Percentiles rank a stretch among this genome's conserved stretches.
These are phyloP conservation scores for Suhomyces ambrosiae DNA, from an alignment of 1,139 yeast species.

Conservation along the genomic window DNA sequence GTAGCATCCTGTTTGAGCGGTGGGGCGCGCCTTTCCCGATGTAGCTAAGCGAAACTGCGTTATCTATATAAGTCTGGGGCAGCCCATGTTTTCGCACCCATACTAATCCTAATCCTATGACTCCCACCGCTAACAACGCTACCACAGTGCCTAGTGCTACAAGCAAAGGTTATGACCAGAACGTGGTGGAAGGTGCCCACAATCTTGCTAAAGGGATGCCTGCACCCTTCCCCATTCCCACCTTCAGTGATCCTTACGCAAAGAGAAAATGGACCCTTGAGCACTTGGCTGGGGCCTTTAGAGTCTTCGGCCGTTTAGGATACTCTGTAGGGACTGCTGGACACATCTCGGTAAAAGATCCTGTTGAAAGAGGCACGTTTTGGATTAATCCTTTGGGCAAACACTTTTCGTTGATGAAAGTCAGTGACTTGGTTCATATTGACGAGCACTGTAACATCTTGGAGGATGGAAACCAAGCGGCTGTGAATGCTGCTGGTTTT, in stretches of 20 bases:
- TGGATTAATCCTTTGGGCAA: slow-evolving; percentile 81
- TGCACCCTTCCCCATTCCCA: slow-evolving; percentile 54
- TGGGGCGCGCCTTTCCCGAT: too few relatives aligned
- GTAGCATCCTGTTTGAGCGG: too few relatives aligned
- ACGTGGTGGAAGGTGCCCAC: slow-evolving; percentile 45
- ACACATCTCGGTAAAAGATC: slow-evolving; percentile 78
- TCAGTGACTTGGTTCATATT: slow-evolving; percentile 74
- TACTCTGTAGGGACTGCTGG: slow-evolving; percentile 81
- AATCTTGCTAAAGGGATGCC: slow-evolving; percentile 52
- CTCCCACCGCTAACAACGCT: slow-evolving; percentile 9
- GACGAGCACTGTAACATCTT: slow-evolving; percentile 70
- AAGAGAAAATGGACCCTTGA: slow-evolving; percentile 66
- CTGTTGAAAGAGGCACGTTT: slow-evolving; percentile 67
- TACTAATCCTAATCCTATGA: too few relatives aligned
- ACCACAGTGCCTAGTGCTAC: too few relatives aligned
- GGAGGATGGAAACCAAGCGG: slow-evolving; percentile 62
- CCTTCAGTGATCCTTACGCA: slow-evolving; percentile 48
- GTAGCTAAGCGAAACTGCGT: neutral
- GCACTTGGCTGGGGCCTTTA: slow-evolving; percentile 83
- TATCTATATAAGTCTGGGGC: neutral
- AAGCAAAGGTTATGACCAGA: slow-evolving; percentile 36
- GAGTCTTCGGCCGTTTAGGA: slow-evolving; percentile 74
- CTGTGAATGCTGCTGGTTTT: slow-evolving; percentile 81
- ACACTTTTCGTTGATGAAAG: slow-evolving; percentile 70
- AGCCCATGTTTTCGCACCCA: neutral